These are phyloP conservation scores for Magnaporthales sp. DNA, from an alignment of 2,329 filamentous ascomycete species.

Conservation along the genomic window DNA sequence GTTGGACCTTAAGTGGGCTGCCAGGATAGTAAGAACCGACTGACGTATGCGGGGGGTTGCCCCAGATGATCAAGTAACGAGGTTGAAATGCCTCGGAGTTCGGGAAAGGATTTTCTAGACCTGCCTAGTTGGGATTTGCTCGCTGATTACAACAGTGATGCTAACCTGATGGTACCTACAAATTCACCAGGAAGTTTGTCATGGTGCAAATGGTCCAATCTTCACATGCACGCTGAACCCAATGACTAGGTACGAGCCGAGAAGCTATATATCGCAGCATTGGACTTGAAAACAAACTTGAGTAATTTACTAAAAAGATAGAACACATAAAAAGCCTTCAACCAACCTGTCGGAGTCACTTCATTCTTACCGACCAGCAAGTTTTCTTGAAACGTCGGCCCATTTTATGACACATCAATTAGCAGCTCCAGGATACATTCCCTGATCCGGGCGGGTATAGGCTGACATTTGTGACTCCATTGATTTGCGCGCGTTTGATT, in stretches of 20 bases:
- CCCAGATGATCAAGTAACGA: not conserved
- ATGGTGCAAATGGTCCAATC: not conserved
- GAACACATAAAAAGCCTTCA: not conserved
- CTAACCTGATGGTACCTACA: not conserved
- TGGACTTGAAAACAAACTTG: not conserved
- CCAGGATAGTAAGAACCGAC: too few species aligned
- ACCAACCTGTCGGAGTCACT: not conserved
- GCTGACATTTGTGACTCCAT: not conserved
- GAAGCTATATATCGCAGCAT: not conserved
- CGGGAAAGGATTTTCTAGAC: not conserved
- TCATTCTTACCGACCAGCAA: not conserved
- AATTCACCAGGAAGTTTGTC: not conserved
- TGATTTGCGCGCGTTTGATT: not conserved
- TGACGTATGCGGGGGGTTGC: not conserved
- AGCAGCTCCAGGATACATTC: not conserved
- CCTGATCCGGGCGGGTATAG: conserved; percentile 1
- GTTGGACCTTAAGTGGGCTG: not conserved
- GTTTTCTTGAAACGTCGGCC: conserved; percentile 1
- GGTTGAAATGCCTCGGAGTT: not conserved
- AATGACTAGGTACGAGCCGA: not conserved
- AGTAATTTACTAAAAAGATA: not conserved
- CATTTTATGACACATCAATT: conserved; percentile 2
- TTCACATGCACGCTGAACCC: not conserved
- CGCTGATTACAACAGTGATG: not conserved
- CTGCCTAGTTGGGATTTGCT: not conserved